Base-by-base conservation (phyloP, 495 filamentous ascomycete species). In the Tuber microsphaerosporum region DNA sequence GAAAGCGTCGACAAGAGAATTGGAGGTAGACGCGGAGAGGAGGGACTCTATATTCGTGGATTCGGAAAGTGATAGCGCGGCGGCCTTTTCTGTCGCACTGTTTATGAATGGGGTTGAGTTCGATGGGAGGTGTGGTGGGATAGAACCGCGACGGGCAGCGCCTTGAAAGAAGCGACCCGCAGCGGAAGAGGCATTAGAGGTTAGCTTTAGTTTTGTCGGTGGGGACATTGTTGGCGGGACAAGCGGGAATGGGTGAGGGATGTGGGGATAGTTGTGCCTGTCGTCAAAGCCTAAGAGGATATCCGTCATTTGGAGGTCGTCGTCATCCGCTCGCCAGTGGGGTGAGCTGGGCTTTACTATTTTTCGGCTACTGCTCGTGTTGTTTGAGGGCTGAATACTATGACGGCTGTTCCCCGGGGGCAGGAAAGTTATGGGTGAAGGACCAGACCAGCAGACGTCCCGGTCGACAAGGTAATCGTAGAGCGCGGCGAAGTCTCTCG, bases 391-490 rank as follows among this genome's bases (percentile, higher is more conserved):
- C 9, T 26, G 48, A 26, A 56, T 26, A 10, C 9, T n/a, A 14
- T 56, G 48, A 71, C 85, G 84, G 31, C 83, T 85, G 17, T 88
- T 84, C 48, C 87, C 87, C 2, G 56, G 56, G 4, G 56, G 56
- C 77, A 90, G 87, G 2, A 84, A 85, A 71, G 86, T 87, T 75
- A 90, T 89, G 26, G 70, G 34, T 14, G 75, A 71, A 34, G 56
- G 48, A 19, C 68, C 48, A 42, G 37, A 78, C 88, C 91, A 93
- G 0, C 87, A 81, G 17, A 91, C 86, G 71, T 92, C 89, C 4
- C 89, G 86, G 83, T 92, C 90, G 46, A 93, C 90, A 7, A 93
- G 85, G 77, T 91, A 93, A 81, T 92, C 90, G 75, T 92, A 93
- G 22, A 93, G 85, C 7, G 89, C 87, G 22, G 88, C 87, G 74